These are phyloP conservation scores for Mycena vulgaris DNA, from an alignment of 768 basidiomycete genomes.

Conservation along the genomic window DNA sequence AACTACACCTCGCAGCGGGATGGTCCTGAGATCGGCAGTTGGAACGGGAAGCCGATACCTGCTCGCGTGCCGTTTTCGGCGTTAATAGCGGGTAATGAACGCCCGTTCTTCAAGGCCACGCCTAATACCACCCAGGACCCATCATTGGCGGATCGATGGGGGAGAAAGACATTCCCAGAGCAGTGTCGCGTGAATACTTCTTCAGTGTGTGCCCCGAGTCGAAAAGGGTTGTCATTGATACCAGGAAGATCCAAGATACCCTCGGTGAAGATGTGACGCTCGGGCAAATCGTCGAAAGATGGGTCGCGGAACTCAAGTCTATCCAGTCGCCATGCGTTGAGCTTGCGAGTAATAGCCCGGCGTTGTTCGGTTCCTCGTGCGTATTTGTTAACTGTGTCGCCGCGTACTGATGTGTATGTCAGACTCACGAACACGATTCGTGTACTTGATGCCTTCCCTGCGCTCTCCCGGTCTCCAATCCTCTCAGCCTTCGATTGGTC, in stretches of 20 bases:
- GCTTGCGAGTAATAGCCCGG: slow-evolving; percentile 17
- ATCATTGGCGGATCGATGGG: slow-evolving; percentile 38
- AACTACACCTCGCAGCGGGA: slow-evolving; percentile 70
- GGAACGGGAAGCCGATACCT: slow-evolving; percentile 66
- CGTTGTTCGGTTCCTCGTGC: slow-evolving; percentile 30
- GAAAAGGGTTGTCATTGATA: slow-evolving; percentile 30
- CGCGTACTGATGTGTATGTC: background rate
- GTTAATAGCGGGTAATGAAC: slow-evolving; percentile 62
- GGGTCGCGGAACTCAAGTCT: slow-evolving; percentile 12
- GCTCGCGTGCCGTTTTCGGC: slow-evolving; percentile 69
- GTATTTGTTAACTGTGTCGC: background rate
- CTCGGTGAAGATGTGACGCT: background rate
- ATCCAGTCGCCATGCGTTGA: slow-evolving; percentile 32
- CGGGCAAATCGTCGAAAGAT: slow-evolving; percentile 20
- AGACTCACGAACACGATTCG: slow-evolving; percentile 68
- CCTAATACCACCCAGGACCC: slow-evolving; percentile 38
- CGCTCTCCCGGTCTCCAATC: slow-evolving; percentile 63
- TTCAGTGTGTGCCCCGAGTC: slow-evolving; percentile 61
- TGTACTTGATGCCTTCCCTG: slow-evolving; percentile 61
- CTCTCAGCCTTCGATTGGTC: slow-evolving; percentile 75
- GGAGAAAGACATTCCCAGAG: slow-evolving; percentile 55
- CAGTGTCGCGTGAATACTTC: slow-evolving; percentile 64
- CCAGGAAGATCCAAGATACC: background rate
- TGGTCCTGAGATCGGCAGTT: slow-evolving; percentile 60
- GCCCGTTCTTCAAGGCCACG: background rate